Evolutionary conservation across 768 basidiomycete genomes (phyloP).

Genomic region (Rhizopogon vinicolor): DNA sequence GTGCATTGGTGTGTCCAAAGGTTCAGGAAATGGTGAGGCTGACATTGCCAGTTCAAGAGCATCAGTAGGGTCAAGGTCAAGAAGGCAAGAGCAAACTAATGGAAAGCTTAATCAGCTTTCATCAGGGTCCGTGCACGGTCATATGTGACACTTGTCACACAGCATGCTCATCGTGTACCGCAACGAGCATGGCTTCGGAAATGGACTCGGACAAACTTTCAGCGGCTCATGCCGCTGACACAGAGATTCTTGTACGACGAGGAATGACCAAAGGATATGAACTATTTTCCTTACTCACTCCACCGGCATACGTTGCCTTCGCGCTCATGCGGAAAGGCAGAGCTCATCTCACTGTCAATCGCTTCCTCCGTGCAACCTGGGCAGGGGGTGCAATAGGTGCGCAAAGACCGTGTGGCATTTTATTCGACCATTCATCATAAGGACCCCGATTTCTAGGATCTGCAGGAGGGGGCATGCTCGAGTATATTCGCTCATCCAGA

Average conservation of each 20-base stretch:
- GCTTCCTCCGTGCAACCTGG: constrained; percentile 70
- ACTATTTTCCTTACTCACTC: constrained; percentile 54
- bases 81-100: constrained; percentile 11
- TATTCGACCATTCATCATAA: background rate
- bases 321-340: constrained; percentile 52
- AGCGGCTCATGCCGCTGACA: constrained; percentile 48
- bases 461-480: constrained; percentile 48
- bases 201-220: constrained; percentile 12
- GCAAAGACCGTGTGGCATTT: constrained; percentile 9
- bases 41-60: constrained; percentile 18
- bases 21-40: constrained; percentile 34
- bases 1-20: constrained; percentile 61
- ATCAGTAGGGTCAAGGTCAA: constrained; percentile 9
- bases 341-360: constrained; percentile 52
- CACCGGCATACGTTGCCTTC: constrained; percentile 55
- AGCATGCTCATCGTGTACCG: background rate
- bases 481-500: constrained; percentile 56
- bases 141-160: constrained; percentile 11
- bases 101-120: constrained; percentile 15
- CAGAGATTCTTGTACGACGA: constrained; percentile 62
- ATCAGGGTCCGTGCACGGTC: constrained; percentile 25
- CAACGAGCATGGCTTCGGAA: background rate
- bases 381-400: constrained; percentile 58
- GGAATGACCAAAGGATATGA: constrained; percentile 68
- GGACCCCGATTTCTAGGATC: constrained; percentile 21